Base-by-base conservation (phyloP, 2,329 filamentous ascomycete genomes). In the Tolypocladium cylindrosporum region DNA sequence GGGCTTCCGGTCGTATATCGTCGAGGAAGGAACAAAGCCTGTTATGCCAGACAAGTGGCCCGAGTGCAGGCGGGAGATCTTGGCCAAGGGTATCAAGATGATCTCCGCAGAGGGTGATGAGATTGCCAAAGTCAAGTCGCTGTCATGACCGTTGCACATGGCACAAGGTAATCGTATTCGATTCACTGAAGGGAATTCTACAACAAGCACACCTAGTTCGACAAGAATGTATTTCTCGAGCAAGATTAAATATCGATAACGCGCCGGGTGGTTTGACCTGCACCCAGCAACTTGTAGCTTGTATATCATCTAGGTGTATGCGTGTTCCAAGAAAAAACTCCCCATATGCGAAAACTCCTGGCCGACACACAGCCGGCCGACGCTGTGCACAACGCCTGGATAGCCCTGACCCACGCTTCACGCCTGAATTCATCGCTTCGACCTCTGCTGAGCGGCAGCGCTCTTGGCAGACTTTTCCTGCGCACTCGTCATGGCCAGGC, bases 21-120 rank as follows among this genome's bases (percentile, higher is more conserved):
- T 97, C 4, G 83, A 87, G 65, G 90, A 97, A 66, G 91, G 80
- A 10, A 92, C 89, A 6, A 85, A 79, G 69, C 81, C 89, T 5
- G 91, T 97, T 2, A 81, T 88, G 69, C 76, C 79, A 9, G 77
- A 69, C 1, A 67, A 60, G 19, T 91, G 88, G 88, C 76, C 76
- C 0, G 72, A 74, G 7, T 78, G 73, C 48, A 81, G 77, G 65
- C 66, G 66, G 57, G 81, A 82, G 55, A 76, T 94, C 61, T 71
- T 76, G 60, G 72, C 70, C 45, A 74, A 72, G 14, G 89, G 88
- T 1, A 85, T 93, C 40, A 73, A 68, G 52, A 75, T 94, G 55
- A 79, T 94, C 50, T 75, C 73, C 5, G 48, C 69, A 9, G 59
- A 63, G 6, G 60, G 61, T 0, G 54, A 60, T 0, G 61, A 66